Base-by-base conservation (phyloP, 2,329 filamentous ascomycete genomes). In the Hypomyces rosellus region DNA sequence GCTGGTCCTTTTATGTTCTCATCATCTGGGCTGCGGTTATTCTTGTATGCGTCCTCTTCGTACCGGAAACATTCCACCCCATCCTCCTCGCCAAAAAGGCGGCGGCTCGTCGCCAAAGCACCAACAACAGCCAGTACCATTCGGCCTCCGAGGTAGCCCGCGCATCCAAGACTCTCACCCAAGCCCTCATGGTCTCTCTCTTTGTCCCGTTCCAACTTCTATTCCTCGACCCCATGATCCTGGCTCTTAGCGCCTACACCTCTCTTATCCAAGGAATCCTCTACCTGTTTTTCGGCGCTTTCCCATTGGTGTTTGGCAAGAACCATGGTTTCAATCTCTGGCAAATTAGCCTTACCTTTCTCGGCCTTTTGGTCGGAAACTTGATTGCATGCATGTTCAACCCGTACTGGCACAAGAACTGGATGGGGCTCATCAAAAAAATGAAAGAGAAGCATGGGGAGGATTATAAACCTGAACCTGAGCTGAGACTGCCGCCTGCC, bases 241-340 rank as follows among this genome's bases (percentile, higher is more conserved):
- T 92, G 50, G 82, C 83, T 57, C 81, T 96, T 18, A 93, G 89
- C 66, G 69, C 93, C 16, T 87, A 91, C 58, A 88, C 88, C 1
- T 88, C 89, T 37, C 81, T 96, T 48, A 73, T 96, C 14, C 75
- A 96, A 8, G 90, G 90, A 3, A 86, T 95, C 37, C 71, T 96
- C 3, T 96, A 96, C 64, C 80, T 96, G 36, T 95, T 95, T 72
- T 95, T 95, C 64, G 89, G 89, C 15, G 89, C 89, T 0, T 95
- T 96, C 60, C 80, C 86, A 4, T 72, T 95, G 37, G 83, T 96
- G 13, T 96, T 96, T 62, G 66, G 75, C 22, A 78, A 76, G 42
- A 82, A 86, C 42, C 86, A 95, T 64, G 82, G 80, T 14, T 90
- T 95, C 70, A 82, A 81, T 47, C 72, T 90, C 11, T 91, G 86